A percentile compares a stretch with the other conserved stretches of the same genome.
Evolutionary conservation across 345 rosid genomes (phyloP).

Genomic region (Citrus trifoliata): DNA sequence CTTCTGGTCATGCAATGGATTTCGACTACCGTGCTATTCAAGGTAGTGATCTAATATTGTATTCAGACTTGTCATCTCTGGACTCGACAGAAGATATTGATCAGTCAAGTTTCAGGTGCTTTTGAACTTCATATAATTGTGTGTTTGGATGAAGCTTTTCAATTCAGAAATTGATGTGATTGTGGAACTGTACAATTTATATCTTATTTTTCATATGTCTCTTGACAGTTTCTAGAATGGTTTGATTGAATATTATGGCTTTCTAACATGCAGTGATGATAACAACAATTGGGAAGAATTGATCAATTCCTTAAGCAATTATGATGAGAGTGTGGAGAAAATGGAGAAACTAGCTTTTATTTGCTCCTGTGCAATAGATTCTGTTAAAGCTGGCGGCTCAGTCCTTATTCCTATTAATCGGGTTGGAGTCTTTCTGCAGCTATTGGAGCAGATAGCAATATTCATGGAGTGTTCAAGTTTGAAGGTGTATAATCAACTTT

Average conservation of each 20-base stretch:
- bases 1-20: conserved; percentile 52
- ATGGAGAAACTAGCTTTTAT: conserved; percentile 64
- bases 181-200: not conserved
- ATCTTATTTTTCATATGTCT: not conserved
- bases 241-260: conserved; percentile 2
- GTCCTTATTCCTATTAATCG: conserved; percentile 59
- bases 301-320: conserved; percentile 32
- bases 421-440: conserved; percentile 59
- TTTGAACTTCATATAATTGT: not conserved
- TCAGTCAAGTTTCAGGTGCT: conserved; percentile 49
- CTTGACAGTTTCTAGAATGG: conserved; percentile 8
- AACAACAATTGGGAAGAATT: conserved; percentile 30
- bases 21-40: conserved; percentile 52
- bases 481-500: conserved; percentile 28
- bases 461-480: conserved; percentile 49
- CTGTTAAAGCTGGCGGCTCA: conserved; percentile 74
- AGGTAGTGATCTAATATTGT: conserved; percentile 54
- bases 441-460: conserved; percentile 56
- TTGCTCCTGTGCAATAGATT: conserved; percentile 55
- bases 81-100: conserved; percentile 27
- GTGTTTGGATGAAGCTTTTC: not conserved
- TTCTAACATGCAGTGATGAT: conserved; percentile 25
- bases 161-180: not conserved
- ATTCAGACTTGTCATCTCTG: conserved; percentile 54
- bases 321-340: conserved; percentile 54